A percentile compares a stretch with the other conserved stretches of the same genome.
Evolutionary conservation across 2,329 filamentous ascomycete species (phyloP).

Genomic region (Epichloe uncinata): DNA sequence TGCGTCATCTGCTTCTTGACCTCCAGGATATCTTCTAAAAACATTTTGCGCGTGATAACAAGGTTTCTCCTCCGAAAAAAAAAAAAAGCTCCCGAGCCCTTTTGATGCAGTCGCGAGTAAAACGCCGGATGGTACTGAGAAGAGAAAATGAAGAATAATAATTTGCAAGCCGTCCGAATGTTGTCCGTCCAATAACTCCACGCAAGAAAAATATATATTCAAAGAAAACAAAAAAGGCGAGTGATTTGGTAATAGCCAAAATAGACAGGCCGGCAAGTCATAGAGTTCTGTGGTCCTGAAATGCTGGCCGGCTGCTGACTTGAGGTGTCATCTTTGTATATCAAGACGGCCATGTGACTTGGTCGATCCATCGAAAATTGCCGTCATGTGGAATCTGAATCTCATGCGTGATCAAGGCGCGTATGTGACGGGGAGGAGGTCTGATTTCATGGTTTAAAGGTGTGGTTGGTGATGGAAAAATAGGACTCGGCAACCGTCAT

Average conservation of each 20-base stretch:
- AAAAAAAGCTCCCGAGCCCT: not conserved
- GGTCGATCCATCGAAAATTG: not conserved
- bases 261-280: not conserved
- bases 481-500: slow-evolving; percentile 1
- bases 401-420: not conserved
- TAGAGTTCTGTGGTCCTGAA: not conserved
- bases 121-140: not conserved
- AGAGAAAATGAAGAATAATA: not conserved
- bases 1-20: not conserved
- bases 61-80: not conserved
- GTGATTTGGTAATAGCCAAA: not conserved
- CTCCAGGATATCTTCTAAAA: not conserved
- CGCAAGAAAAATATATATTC: not conserved
- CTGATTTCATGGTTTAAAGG: not conserved
- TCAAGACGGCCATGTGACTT: not conserved
- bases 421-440: not conserved
- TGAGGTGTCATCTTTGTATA: not conserved
- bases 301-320: not conserved
- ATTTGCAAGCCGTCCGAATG: not conserved
- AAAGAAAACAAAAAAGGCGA: not conserved
- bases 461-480: not conserved
- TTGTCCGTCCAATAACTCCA: not conserved
- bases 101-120: slow-evolving; percentile 3
- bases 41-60: not conserved
- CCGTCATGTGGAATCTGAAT: not conserved